A percentile compares a stretch with the other conserved stretches of the same genome.
phyloP scores from a whole-genome alignment of 495 filamentous ascomycete species.

The Hyaloscypha hepaticicola region DNA sequence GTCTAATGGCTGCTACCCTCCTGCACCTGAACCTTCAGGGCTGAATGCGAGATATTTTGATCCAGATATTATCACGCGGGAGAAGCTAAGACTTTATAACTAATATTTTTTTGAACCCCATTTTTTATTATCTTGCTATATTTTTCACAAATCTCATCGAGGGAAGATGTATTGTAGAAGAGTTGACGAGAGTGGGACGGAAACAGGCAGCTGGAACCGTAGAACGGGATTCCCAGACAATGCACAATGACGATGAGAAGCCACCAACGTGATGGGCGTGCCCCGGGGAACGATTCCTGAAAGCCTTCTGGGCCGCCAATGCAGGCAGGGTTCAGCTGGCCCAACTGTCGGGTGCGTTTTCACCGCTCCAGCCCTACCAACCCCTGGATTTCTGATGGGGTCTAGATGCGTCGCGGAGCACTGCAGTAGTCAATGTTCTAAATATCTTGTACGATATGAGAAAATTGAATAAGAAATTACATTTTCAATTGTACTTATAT shows the following conservation, averaged over 20 bases:
- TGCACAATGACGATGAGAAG: background rate
- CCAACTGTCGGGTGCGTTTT: conserved; percentile 6
- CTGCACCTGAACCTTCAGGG: too few species aligned
- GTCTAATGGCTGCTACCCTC: too few species aligned
- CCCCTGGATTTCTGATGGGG: background rate
- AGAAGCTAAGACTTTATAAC: too few species aligned
- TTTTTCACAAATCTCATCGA: too few species aligned
- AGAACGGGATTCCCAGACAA: background rate
- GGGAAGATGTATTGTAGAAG: too few species aligned
- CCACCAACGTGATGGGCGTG: background rate
- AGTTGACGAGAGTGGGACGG: too few species aligned
- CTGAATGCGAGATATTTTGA: background rate
- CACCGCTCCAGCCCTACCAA: conserved; percentile 1
- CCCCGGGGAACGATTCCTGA: background rate
- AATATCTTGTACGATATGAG: background rate
- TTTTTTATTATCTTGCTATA: too few species aligned
- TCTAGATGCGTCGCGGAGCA: background rate
- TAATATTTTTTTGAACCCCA: too few species aligned
- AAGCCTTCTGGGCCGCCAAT: too few species aligned
- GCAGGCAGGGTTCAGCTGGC: background rate
- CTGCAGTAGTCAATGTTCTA: background rate
- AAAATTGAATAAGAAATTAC: too few species aligned
- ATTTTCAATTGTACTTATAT: too few species aligned
- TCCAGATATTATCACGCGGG: background rate
- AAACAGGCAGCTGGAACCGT: too few species aligned